Evolutionary conservation across 2,329 filamentous ascomycete genomes (phyloP).

Genomic region (Stenocarpella maydis): DNA sequence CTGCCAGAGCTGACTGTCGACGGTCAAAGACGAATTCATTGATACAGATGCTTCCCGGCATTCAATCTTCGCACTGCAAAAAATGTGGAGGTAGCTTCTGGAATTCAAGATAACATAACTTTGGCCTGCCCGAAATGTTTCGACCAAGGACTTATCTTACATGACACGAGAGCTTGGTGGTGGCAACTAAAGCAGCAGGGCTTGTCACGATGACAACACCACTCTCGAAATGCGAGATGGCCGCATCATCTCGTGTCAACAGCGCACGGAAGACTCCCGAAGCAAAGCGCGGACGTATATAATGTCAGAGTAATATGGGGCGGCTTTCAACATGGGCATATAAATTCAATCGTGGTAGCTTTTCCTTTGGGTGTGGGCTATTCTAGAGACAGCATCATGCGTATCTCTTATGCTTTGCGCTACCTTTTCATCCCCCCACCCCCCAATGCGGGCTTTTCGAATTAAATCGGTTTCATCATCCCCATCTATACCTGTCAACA

Average conservation of each 20-base stretch:
- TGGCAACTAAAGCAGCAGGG: neutral
- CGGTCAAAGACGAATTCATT: neutral
- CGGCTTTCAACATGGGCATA: neutral
- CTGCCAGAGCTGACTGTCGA: neutral
- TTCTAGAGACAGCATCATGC: neutral
- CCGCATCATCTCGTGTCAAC: neutral
- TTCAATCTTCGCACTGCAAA: neutral
- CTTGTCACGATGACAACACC: neutral
- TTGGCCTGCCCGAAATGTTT: neutral
- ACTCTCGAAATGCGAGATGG: neutral
- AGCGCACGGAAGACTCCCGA: neutral
- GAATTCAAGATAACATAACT: neutral
- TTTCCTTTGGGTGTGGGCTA: constrained; percentile 10
- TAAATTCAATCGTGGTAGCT: constrained; percentile 23
- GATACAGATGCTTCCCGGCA: neutral
- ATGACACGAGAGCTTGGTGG: neutral
- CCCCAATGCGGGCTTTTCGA: constrained; percentile 24
- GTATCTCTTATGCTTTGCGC: neutral
- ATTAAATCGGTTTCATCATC: constrained; percentile 23
- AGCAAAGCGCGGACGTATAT: neutral
- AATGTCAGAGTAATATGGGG: neutral
- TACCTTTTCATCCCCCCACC: neutral
- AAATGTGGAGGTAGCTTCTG: neutral
- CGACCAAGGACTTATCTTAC: neutral
- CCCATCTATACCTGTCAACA: constrained; percentile 14